Evolutionary conservation across 768 basidiomycete genomes (phyloP).

Genomic region (Leccinum subtestaceum): DNA sequence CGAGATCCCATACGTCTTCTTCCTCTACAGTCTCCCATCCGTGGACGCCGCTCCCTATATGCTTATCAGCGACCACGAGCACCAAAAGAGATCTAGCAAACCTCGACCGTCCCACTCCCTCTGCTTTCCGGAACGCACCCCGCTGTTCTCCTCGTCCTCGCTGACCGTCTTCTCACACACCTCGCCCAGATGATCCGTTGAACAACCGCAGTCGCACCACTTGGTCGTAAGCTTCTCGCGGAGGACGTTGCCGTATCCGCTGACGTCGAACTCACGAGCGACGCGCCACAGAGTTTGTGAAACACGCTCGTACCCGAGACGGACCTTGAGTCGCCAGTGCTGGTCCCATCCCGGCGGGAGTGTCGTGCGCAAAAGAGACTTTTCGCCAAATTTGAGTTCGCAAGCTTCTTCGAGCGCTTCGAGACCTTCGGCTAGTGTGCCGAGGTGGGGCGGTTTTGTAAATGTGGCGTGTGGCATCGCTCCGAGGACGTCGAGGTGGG

Average conservation of each 20-base stretch:
- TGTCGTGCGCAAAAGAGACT: slow-evolving; percentile 29
- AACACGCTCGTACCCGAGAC: slow-evolving; percentile 61
- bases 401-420: slow-evolving; percentile 66
- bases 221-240: slow-evolving; percentile 70
- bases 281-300: slow-evolving; percentile 68
- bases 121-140: slow-evolving; percentile 60
- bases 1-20: slow-evolving; percentile 74
- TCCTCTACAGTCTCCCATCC: slow-evolving; percentile 77
- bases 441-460: slow-evolving; percentile 64
- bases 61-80: not conserved
- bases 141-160: slow-evolving; percentile 63
- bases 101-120: slow-evolving; percentile 78
- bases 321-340: slow-evolving; percentile 59
- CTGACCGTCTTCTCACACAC: slow-evolving; percentile 73
- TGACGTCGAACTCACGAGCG: slow-evolving; percentile 67
- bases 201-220: slow-evolving; percentile 82
- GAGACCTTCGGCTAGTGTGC: slow-evolving; percentile 54
- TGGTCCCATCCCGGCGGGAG: slow-evolving; percentile 46
- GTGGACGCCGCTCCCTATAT: slow-evolving; percentile 52
- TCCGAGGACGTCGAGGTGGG: slow-evolving; percentile 61
- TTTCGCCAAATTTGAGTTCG: slow-evolving; percentile 50
- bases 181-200: slow-evolving; percentile 73
- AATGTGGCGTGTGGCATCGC: slow-evolving; percentile 55
- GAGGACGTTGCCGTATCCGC: slow-evolving; percentile 66
- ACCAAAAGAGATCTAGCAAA: slow-evolving; percentile 5